Evolutionary conservation across 192 early-diverging fungal genomes (phyloP).

Genomic region (Lobulomyces angularis): DNA sequence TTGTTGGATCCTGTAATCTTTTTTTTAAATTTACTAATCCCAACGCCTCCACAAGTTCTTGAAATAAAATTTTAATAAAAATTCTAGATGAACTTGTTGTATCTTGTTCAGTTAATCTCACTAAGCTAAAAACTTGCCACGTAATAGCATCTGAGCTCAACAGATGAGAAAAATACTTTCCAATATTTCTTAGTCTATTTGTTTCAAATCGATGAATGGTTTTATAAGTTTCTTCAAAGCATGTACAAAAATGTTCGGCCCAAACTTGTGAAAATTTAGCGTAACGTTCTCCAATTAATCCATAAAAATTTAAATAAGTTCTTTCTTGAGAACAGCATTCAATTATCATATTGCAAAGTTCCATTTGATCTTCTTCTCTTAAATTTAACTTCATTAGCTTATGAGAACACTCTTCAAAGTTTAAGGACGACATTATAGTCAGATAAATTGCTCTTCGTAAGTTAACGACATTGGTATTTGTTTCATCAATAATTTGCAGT

Average conservation of each 20-base stretch:
- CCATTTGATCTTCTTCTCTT: constrained; percentile 73
- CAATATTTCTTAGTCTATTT: constrained; percentile 83
- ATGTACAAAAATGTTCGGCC: constrained; percentile 62
- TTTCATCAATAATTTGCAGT: constrained; percentile 68
- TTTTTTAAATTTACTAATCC: constrained; percentile 66
- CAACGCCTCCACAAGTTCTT: constrained; percentile 71
- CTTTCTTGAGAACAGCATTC: constrained; percentile 94
- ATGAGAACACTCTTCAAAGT: constrained; percentile 92
- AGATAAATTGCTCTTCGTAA: constrained; percentile 88
- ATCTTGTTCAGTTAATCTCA: constrained; percentile 85
- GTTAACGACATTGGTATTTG: constrained; percentile 77
- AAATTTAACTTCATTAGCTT: constrained; percentile 83
- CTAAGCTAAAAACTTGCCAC: constrained; percentile 66
- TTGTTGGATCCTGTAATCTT: constrained; percentile 51
- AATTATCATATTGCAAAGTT: constrained; percentile 91
- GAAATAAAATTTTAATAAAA: constrained; percentile 89
- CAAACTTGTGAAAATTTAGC: constrained; percentile 70
- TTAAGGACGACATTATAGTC: constrained; percentile 87
- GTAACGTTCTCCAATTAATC: constrained; percentile 85
- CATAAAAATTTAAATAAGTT: constrained; percentile 88
- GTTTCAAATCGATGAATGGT: constrained; percentile 89
- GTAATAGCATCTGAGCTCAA: constrained; percentile 70
- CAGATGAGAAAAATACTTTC: constrained; percentile 81
- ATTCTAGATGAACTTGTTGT: constrained; percentile 94
- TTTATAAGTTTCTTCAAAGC: constrained; percentile 74